Evolutionary conservation across 2,329 filamentous ascomycete species (phyloP).

Genomic region (Xylaria sp.): DNA sequence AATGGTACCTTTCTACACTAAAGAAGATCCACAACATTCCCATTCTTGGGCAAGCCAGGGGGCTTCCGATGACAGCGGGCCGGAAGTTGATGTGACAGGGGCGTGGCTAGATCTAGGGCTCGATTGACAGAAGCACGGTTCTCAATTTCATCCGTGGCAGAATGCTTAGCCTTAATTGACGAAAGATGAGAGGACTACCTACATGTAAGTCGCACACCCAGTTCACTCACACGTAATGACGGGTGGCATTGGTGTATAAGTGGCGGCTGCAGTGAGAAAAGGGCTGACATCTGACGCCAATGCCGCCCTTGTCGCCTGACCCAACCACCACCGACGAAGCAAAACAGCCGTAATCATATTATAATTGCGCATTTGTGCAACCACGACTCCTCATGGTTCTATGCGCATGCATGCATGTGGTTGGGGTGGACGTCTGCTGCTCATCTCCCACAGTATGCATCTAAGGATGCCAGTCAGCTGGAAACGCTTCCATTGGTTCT

Average conservation of each 20-base stretch:
- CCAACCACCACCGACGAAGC: conserved; percentile 9
- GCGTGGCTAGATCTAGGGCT: conserved; percentile 41
- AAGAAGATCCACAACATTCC: conserved; percentile 17
- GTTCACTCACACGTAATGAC: too few relatives aligned
- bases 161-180: conserved; percentile 7
- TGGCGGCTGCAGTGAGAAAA: conserved; percentile 25
- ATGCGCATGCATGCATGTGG: conserved; percentile 37
- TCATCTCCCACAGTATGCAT: conserved; percentile 32
- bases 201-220: too few relatives aligned
- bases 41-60: conserved; percentile 32
- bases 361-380: conserved; percentile 29
- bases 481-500: conserved; percentile 39
- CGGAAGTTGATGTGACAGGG: conserved; percentile 42
- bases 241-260: conserved; percentile 1
- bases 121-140: conserved; percentile 39
- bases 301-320: conserved; percentile 16
- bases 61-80: conserved; percentile 40
- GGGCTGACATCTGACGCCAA: conserved; percentile 19
- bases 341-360: conserved; percentile 24
- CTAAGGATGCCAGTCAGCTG: conserved; percentile 37
- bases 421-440: conserved; percentile 11
- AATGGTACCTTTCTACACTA: conserved; percentile 38
- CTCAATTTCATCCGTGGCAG: conserved; percentile 27
- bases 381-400: conserved; percentile 31
- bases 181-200: too few relatives aligned